These are phyloP conservation scores for Brettanomyces sp. DNA, from an alignment of 805 yeast species.

Conservation along the genomic window DNA sequence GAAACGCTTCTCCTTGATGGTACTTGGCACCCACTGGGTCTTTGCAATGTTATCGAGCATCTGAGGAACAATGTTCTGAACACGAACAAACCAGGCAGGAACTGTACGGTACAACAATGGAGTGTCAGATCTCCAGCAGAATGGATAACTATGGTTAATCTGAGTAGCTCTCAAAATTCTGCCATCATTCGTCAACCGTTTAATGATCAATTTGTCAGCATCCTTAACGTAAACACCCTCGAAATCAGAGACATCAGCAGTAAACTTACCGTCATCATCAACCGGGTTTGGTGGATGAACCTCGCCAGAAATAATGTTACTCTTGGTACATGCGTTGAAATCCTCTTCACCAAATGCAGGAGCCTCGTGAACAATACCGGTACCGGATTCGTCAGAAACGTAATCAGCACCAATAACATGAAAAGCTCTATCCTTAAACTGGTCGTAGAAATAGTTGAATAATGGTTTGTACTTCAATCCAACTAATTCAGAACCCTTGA, in stretches of 20 bases:
- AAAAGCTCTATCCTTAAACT: slow-evolving; percentile 71
- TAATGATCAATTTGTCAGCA: slow-evolving; percentile 88
- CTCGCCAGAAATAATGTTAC: slow-evolving; percentile 66
- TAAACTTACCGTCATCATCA: slow-evolving; percentile 86
- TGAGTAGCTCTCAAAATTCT: slow-evolving; percentile 69
- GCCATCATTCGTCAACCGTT: slow-evolving; percentile 69
- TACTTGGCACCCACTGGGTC: slow-evolving; percentile 91
- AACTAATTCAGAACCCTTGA: slow-evolving; percentile 70
- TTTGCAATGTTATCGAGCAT: slow-evolving; percentile 78
- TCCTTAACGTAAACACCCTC: slow-evolving; percentile 87
- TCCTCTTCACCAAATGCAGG: slow-evolving; percentile 99
- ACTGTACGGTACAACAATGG: slow-evolving; percentile 94
- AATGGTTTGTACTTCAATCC: slow-evolving; percentile 79
- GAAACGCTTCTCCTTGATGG: slow-evolving; percentile 89
- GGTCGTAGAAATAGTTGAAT: slow-evolving; percentile 70
- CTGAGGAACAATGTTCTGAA: slow-evolving; percentile 77
- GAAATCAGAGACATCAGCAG: slow-evolving; percentile 63
- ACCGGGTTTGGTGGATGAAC: slow-evolving; percentile 85
- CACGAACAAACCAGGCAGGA: slow-evolving; percentile 97
- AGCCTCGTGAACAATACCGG: slow-evolving; percentile 97
- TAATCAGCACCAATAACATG: slow-evolving; percentile 73
- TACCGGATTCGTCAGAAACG: slow-evolving; percentile 92
- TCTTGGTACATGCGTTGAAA: slow-evolving; percentile 69
- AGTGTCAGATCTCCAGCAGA: slow-evolving; percentile 99
- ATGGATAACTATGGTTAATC: slow-evolving; percentile 93